These are phyloP conservation scores for Neopestalotiopsis rosae DNA, from an alignment of 2,329 filamentous ascomycete genomes.

Conservation along the genomic window DNA sequence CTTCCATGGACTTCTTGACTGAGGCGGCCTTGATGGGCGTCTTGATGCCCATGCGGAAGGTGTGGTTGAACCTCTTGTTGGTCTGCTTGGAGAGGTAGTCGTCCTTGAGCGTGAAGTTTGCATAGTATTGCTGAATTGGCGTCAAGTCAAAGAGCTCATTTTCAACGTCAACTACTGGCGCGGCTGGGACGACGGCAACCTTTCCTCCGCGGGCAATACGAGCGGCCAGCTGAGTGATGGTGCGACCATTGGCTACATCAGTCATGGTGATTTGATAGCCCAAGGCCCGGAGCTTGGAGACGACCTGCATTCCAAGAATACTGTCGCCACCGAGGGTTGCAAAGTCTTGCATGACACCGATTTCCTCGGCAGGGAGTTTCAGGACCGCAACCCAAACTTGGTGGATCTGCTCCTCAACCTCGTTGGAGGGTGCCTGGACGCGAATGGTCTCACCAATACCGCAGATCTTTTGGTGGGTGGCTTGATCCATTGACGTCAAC, in stretches of 20 bases:
- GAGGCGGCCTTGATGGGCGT: conserved; percentile 24
- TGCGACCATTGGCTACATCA: conserved; percentile 15
- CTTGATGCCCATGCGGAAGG: conserved; percentile 43
- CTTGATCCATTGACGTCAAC: conserved; percentile 6
- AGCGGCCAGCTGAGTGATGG: conserved; percentile 15
- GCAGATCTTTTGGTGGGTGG: background rate
- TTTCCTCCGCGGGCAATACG: conserved; percentile 15
- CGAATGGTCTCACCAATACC: conserved; percentile 6
- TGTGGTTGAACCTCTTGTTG: conserved; percentile 43
- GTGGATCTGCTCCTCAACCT: conserved; percentile 9
- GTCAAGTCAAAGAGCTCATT: conserved; percentile 43
- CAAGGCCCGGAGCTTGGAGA: conserved; percentile 12
- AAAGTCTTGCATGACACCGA: conserved; percentile 6
- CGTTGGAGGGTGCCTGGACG: conserved; percentile 6
- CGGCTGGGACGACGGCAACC: background rate
- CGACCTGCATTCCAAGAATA: conserved; percentile 12
- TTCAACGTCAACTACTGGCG: background rate
- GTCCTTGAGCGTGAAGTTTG: conserved; percentile 22
- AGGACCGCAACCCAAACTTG: conserved; percentile 10
- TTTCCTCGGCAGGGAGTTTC: background rate
- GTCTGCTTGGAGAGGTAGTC: conserved; percentile 28
- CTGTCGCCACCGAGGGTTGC: conserved; percentile 11
- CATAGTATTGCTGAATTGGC: conserved; percentile 50
- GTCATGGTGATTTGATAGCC: conserved; percentile 17
- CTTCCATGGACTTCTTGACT: conserved; percentile 29